Conservation (phyloP, 257 asterid genomes). For the Nicotiana knightiana region DNA sequence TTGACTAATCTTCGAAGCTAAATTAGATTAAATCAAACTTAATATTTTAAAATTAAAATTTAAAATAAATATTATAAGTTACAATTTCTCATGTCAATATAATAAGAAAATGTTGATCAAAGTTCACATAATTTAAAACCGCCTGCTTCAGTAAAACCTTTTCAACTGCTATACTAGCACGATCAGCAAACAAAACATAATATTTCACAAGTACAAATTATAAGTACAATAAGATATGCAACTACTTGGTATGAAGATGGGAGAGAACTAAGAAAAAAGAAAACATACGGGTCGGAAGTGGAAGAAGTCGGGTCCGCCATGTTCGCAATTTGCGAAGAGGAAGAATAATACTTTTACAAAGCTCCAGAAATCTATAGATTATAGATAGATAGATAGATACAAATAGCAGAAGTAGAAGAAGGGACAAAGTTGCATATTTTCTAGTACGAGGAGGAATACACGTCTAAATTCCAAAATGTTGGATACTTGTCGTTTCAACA, state of each 20-base stretch:
- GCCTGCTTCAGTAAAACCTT: too few relatives aligned
- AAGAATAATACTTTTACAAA: background rate
- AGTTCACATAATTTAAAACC: too few relatives aligned
- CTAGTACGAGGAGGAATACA: background rate
- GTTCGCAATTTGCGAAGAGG: background rate
- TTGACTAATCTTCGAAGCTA: too few relatives aligned
- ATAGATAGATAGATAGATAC: too few relatives aligned
- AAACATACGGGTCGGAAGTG: background rate
- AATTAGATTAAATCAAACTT: too few relatives aligned
- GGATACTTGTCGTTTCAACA: constrained; percentile 5
- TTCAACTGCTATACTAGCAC: too few relatives aligned
- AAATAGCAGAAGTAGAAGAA: background rate
- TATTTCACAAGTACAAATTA: background rate
- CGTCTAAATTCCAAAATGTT: background rate
- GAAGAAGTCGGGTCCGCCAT: background rate
- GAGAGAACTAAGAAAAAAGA: background rate
- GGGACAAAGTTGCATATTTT: background rate
- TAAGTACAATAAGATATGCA: background rate
- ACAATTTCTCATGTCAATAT: too few relatives aligned
- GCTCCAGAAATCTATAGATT: background rate
- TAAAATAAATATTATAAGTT: too few relatives aligned
- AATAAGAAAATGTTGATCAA: too few relatives aligned
- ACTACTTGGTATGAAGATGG: background rate
- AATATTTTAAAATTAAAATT: too few relatives aligned
- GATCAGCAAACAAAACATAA: too few relatives aligned